phyloP scores from a whole-genome alignment of 1,139 yeast species.

The Yamadazyma trypodendri region DNA sequence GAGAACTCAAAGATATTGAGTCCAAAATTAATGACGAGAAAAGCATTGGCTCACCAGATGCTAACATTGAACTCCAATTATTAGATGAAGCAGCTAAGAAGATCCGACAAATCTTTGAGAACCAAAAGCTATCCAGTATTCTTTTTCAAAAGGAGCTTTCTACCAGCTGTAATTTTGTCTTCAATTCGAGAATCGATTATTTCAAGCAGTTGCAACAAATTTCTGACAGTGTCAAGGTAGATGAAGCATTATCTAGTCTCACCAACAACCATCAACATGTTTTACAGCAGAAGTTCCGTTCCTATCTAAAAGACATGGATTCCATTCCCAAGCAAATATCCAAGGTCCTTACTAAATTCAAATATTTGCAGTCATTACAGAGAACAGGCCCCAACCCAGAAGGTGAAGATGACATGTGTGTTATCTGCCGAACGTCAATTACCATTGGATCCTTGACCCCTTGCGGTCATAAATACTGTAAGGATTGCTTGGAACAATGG shows the following conservation, averaged over 20 bases:
- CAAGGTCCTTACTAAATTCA: slow-evolving; percentile 50
- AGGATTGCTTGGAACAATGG: slow-evolving; percentile 77
- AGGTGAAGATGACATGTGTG: slow-evolving; percentile 54
- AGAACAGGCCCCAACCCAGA: slow-evolving; percentile 16
- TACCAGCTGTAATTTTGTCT: slow-evolving; percentile 58
- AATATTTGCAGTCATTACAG: slow-evolving; percentile 57
- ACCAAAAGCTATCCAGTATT: slow-evolving; percentile 40
- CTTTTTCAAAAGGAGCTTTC: slow-evolving; percentile 48
- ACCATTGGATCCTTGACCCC: slow-evolving; percentile 74
- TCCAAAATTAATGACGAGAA: slow-evolving; percentile 22
- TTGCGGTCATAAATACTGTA: slow-evolving; percentile 90
- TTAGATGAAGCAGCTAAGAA: slow-evolving; percentile 23
- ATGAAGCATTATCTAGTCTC: slow-evolving; percentile 12
- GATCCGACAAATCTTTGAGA: slow-evolving; percentile 33
- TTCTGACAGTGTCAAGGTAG: slow-evolving; percentile 67
- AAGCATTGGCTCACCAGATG: slow-evolving; percentile 11
- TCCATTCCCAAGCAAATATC: slow-evolving; percentile 22
- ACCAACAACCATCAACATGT: slow-evolving; percentile 1
- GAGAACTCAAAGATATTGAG: slow-evolving; percentile 25
- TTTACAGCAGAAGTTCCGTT: slow-evolving; percentile 4
- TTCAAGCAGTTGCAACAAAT: slow-evolving; percentile 81
- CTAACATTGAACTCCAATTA: slow-evolving; percentile 20
- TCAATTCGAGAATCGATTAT: slow-evolving; percentile 76
- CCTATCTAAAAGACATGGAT: slow-evolving; percentile 2
- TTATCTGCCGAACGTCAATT: slow-evolving; percentile 72